A percentile compares a stretch with the other conserved stretches of the same genome.
Conservation (phyloP, 768 basidiomycete species). For the Boletellus ananiceps region DNA sequence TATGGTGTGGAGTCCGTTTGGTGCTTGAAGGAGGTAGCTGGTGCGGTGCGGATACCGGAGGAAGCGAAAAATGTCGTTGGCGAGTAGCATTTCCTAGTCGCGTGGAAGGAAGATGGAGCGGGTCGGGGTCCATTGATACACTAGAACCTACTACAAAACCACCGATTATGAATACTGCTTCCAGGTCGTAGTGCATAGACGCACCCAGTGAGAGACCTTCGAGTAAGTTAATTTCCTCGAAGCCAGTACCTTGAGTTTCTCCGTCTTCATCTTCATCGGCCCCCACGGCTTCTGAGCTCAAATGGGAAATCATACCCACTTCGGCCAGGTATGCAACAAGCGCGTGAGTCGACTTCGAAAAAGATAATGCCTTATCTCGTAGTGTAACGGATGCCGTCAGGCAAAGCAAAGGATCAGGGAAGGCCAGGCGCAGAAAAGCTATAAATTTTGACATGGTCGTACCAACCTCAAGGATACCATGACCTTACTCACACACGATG, state of each 20-base stretch:
- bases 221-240: constrained; percentile 66
- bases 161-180: not conserved
- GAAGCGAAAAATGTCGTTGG: constrained; percentile 60
- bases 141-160: constrained; percentile 39
- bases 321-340: constrained; percentile 27
- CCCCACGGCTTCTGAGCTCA: constrained; percentile 1
- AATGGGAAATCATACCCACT: constrained; percentile 14
- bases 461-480: not conserved
- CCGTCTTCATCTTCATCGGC: constrained; percentile 19
- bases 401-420: constrained; percentile 73
- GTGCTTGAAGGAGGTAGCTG: constrained; percentile 46
- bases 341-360: constrained; percentile 36
- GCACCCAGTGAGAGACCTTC: constrained; percentile 64
- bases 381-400: constrained; percentile 83
- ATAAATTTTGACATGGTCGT: constrained; percentile 5
- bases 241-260: constrained; percentile 39
- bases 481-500: constrained; percentile 65
- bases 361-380: constrained; percentile 66
- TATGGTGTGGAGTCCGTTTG: constrained; percentile 50
- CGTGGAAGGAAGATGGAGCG: constrained; percentile 58
- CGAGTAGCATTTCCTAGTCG: constrained; percentile 69
- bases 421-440: constrained; percentile 73
- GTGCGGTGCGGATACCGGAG: constrained; percentile 42
- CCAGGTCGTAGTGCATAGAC: constrained; percentile 14
- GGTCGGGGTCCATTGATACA: constrained; percentile 32